Conservation (phyloP, 805 yeast species). For the Metschnikowia sp. region DNA sequence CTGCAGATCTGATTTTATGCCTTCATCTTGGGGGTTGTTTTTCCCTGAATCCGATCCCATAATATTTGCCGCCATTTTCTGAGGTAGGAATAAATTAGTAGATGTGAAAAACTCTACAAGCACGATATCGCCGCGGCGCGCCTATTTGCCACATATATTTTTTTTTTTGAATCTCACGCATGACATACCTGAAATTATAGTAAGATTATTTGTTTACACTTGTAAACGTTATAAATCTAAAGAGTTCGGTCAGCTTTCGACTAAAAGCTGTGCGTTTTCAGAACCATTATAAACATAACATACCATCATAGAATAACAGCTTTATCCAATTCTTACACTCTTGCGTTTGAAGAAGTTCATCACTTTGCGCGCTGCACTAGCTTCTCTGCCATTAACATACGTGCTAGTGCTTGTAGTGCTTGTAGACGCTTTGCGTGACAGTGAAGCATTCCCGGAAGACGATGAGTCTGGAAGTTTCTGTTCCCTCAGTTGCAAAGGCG, state of each 20-base stretch:
- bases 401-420: slow-evolving; percentile 19
- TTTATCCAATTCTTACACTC: slow-evolving; percentile 17
- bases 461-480: slow-evolving; percentile 25
- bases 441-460: slow-evolving; percentile 22
- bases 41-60: background rate
- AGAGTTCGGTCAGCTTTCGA: background rate
- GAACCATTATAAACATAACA: too few relatives aligned
- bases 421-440: slow-evolving; percentile 6
- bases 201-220: background rate
- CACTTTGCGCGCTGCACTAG: slow-evolving; percentile 60
- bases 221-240: background rate
- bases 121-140: slow-evolving; percentile 1
- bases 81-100: too few relatives aligned
- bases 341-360: slow-evolving; percentile 21
- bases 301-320: background rate
- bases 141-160: slow-evolving; percentile 3
- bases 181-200: background rate
- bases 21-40: too few relatives aligned
- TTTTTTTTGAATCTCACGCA: background rate
- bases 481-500: slow-evolving; percentile 13
- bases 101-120: background rate
- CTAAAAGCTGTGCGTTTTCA: too few relatives aligned
- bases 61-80: background rate
- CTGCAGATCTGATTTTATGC: too few relatives aligned
- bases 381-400: slow-evolving; percentile 46